phyloP scores from a whole-genome alignment of 805 yeast species.

The Wickerhamomyces strasburgensis region DNA sequence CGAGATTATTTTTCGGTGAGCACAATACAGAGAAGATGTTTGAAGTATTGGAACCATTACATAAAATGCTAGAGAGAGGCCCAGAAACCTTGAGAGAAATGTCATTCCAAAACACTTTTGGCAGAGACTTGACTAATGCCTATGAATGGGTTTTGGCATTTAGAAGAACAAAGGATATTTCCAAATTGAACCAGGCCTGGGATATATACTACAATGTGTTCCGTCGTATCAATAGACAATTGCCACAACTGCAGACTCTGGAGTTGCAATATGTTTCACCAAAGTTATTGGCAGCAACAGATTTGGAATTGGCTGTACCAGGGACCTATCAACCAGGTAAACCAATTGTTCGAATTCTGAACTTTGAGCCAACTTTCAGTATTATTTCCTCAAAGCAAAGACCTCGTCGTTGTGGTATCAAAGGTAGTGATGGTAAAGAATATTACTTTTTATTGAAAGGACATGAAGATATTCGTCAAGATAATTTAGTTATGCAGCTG shows the following conservation, averaged over 20 bases:
- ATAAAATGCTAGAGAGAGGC: constrained; percentile 75
- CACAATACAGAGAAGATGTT: constrained; percentile 94
- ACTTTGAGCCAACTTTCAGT: constrained; percentile 76
- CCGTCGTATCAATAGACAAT: constrained; percentile 81
- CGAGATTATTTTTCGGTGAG: constrained; percentile 87
- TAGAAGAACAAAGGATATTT: constrained; percentile 77
- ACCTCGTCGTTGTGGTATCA: constrained; percentile 76
- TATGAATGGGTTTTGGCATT: constrained; percentile 88
- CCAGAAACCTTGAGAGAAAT: constrained; percentile 92
- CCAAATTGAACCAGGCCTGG: constrained; percentile 96
- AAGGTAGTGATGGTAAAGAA: constrained; percentile 89
- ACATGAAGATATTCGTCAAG: constrained; percentile 97
- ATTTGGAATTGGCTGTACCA: constrained; percentile 86
- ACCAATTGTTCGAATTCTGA: constrained; percentile 64
- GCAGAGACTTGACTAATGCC: constrained; percentile 88
- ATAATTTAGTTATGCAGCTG: constrained; percentile 94
- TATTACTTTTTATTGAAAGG: constrained; percentile 85
- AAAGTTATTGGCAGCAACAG: constrained; percentile 67
- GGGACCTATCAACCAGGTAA: constrained; percentile 88
- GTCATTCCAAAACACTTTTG: constrained; percentile 89
- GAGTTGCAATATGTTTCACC: constrained; percentile 95
- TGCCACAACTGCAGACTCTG: constrained; percentile 79
- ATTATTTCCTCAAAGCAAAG: constrained; percentile 95
- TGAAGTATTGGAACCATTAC: constrained; percentile 83
- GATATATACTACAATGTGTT: constrained; percentile 92